Evolutionary conservation across 164 flowering plant genomes (phyloP), one percentile per base, ranked within the genome.

Genomic region (Houttuynia cordata): DNA sequence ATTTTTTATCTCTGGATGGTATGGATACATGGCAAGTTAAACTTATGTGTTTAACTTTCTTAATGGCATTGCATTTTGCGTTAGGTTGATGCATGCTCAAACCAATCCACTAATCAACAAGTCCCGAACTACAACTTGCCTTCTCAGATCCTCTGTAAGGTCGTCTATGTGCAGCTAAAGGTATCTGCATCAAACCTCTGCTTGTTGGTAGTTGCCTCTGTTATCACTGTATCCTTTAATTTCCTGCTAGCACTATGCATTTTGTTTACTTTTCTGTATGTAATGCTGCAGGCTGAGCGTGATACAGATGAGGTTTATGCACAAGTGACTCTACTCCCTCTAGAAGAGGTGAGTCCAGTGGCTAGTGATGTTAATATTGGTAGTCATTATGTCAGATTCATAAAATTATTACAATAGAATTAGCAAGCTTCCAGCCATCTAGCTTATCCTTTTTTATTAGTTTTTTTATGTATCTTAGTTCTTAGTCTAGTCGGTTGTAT

Each of bases 301-400:
- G 68, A 66, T 10, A 77, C 84, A 24, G 93, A 86, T 69, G 93
- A 86, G 69, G 89, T 82, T 39, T 82, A 64, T 73, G 87, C 87
- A 8, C 87, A 84, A 64, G 56, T 86, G 51, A 79, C 83, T 21
- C 67, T 86, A 73, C 62, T 78, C 63, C 87, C 93, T 24, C 75
- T 64, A 64, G 52, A 55, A 53, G 39, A 70, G 62, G 86, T 83
- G 63, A 30, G 17, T 57, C 23, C 45, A 39, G 17, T 57, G 10
- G 6, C 30, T 14, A 12, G 19, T 34, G 22, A 7, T 5, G 15
- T 34, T 25, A 19, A 57, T 34, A 23, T 18, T 22, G 37, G 15
- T 3, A 56, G 14, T 25, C 21, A 21, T 22, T 52, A 13, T 56
- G 10, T 23, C 49, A 45, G 14, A 45, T 45, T 45, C 49, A 45